Percentiles rank a stretch among this genome's conserved stretches.
These are phyloP conservation scores for Fusarium pseudoanthophilum DNA, from an alignment of 2,329 filamentous ascomycete species.

Conservation along the genomic window DNA sequence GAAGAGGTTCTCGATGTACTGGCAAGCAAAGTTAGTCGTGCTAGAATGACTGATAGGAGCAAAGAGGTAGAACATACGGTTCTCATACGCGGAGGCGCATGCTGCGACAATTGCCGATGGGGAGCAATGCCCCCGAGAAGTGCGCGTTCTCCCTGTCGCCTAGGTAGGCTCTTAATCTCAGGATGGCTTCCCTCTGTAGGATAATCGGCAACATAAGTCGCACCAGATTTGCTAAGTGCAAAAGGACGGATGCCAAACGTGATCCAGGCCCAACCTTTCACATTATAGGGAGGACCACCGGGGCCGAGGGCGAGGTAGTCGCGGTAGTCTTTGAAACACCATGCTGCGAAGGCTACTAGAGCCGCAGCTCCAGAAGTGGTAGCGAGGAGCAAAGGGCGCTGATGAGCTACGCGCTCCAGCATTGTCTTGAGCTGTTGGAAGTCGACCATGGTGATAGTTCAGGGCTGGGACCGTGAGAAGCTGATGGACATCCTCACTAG, in stretches of 20 bases:
- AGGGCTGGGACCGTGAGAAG: not conserved
- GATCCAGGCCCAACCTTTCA: not conserved
- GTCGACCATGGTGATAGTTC: not conserved
- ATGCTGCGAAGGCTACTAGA: not conserved
- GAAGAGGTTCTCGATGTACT: too few species aligned
- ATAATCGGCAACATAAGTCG: not conserved
- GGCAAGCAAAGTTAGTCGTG: rapidly evolving
- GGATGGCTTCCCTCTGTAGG: not conserved
- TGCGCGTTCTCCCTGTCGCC: not conserved
- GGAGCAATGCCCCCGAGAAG: not conserved
- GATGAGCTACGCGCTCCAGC: not conserved
- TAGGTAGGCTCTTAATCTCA: not conserved
- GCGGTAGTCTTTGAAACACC: not conserved
- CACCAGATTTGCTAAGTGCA: not conserved
- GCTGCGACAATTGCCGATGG: too few species aligned
- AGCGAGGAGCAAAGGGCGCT: not conserved
- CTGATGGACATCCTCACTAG: rapidly evolving
- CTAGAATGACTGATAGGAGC: rapidly evolving
- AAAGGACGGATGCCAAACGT: not conserved
- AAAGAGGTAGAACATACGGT: too few species aligned
- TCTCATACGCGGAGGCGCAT: too few species aligned
- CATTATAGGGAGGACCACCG: not conserved
- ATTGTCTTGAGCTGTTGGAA: not conserved
- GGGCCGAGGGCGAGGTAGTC: not conserved
- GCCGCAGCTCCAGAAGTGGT: not conserved